phyloP scores from a whole-genome alignment of 164 flowering plant genomes.

The Paratinospora sagittata region DNA sequence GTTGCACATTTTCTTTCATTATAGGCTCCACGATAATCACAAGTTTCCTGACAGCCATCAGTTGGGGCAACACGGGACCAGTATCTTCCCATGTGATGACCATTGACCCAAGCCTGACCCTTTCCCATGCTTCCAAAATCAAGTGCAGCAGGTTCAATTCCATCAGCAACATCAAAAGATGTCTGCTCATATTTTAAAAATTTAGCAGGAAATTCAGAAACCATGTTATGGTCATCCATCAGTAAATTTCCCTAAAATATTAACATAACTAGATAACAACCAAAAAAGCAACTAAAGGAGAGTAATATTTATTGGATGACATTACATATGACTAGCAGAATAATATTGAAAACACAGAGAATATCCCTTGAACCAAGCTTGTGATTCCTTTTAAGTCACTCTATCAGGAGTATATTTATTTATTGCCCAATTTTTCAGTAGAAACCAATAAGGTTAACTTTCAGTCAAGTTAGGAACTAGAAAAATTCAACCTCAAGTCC shows the following conservation, averaged over 20 bases:
- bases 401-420: not conserved
- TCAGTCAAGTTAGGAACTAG: too few relatives aligned
- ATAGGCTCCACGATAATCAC: conserved; percentile 87
- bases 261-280: not conserved
- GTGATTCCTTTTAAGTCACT: not conserved
- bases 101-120: conserved; percentile 97
- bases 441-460: not conserved
- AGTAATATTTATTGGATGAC: too few relatives aligned
- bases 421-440: not conserved
- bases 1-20: conserved; percentile 55
- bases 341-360: too few relatives aligned
- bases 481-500: too few relatives aligned
- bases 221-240: not conserved
- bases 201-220: not conserved
- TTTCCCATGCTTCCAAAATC: conserved; percentile 91
- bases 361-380: not conserved
- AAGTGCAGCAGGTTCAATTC: conserved; percentile 65
- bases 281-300: too few relatives aligned
- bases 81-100: conserved; percentile 84
- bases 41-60: conserved; percentile 57
- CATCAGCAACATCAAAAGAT: conserved; percentile 57
- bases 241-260: not conserved
- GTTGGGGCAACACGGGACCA: conserved; percentile 66
- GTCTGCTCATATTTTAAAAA: conserved; percentile 35
- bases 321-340: too few relatives aligned